Conservation (phyloP, 345 rosid genomes). For the Eucalyptus sp. region DNA sequence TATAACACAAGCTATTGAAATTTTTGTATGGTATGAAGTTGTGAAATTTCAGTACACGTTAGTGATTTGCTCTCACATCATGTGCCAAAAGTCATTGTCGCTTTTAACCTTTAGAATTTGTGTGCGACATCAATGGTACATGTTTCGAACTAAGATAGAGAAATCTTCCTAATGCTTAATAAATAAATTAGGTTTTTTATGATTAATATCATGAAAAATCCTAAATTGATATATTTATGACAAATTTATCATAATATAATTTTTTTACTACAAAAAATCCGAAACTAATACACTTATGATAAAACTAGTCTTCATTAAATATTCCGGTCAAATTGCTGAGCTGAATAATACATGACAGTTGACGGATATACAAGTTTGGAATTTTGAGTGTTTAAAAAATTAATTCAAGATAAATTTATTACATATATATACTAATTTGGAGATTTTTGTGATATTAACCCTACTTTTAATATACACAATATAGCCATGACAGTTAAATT, state of each 20-base stretch:
- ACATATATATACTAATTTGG: fast-evolving
- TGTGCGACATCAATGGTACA: fast-evolving
- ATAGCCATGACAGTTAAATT: neutral
- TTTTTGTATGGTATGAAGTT: too few relatives aligned
- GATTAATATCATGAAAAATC: too few relatives aligned
- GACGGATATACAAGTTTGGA: fast-evolving
- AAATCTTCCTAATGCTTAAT: neutral
- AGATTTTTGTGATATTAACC: neutral
- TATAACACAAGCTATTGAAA: neutral
- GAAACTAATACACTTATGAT: fast-evolving
- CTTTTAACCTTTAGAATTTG: neutral
- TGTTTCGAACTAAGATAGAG: neutral
- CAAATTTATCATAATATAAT: too few relatives aligned
- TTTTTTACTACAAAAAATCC: too few relatives aligned
- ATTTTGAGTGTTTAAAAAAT: too few relatives aligned
- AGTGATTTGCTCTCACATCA: neutral
- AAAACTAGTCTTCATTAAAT: too few relatives aligned
- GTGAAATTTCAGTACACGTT: fast-evolving
- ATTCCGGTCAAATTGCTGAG: fast-evolving
- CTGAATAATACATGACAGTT: fast-evolving
- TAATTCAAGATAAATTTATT: too few relatives aligned
- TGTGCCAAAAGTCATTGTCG: neutral
- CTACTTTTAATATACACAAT: too few relatives aligned
- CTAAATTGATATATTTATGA: too few relatives aligned
- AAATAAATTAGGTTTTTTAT: too few relatives aligned